phyloP scores from a whole-genome alignment of 768 basidiomycete genomes.

The Agaricus blazei region DNA sequence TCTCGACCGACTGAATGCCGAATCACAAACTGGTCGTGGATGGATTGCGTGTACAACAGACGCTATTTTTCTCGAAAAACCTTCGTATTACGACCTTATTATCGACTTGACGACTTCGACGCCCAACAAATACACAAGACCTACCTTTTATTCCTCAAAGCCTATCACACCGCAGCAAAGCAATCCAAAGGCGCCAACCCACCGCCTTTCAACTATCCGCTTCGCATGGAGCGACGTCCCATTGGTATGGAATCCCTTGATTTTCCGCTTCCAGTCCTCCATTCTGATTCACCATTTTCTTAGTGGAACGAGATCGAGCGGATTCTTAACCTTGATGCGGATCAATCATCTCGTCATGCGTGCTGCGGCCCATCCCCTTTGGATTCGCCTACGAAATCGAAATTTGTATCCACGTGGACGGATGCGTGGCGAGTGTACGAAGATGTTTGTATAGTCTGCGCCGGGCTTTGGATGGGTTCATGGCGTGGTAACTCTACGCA shows the following conservation, averaged over 20 bases:
- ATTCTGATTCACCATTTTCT: background rate
- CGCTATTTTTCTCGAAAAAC: conserved; percentile 78
- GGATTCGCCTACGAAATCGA: conserved; percentile 26
- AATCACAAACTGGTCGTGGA: conserved; percentile 56
- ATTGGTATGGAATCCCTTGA: conserved; percentile 38
- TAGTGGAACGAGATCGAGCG: conserved; percentile 80
- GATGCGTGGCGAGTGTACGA: conserved; percentile 83
- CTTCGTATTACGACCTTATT: conserved; percentile 72
- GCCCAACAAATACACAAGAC: conserved; percentile 54
- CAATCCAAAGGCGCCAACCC: conserved; percentile 34
- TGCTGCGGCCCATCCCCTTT: conserved; percentile 33
- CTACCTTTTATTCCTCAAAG: conserved; percentile 61
- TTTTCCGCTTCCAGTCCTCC: background rate
- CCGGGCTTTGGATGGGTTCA: conserved; percentile 74
- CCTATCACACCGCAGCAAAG: conserved; percentile 29
- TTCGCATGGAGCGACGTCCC: conserved; percentile 85
- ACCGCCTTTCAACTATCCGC: conserved; percentile 56
- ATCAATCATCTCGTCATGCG: conserved; percentile 20
- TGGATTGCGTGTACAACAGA: conserved; percentile 92
- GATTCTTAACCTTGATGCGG: conserved; percentile 52
- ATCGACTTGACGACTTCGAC: conserved; percentile 74
- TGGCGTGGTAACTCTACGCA: conserved; percentile 48
- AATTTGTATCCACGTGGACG: conserved; percentile 43
- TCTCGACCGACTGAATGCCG: conserved; percentile 53
- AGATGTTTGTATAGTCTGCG: conserved; percentile 79